Evolutionary conservation across 73 alveolate species (phyloP).

Genomic region (Blepharisma japonicum): DNA sequence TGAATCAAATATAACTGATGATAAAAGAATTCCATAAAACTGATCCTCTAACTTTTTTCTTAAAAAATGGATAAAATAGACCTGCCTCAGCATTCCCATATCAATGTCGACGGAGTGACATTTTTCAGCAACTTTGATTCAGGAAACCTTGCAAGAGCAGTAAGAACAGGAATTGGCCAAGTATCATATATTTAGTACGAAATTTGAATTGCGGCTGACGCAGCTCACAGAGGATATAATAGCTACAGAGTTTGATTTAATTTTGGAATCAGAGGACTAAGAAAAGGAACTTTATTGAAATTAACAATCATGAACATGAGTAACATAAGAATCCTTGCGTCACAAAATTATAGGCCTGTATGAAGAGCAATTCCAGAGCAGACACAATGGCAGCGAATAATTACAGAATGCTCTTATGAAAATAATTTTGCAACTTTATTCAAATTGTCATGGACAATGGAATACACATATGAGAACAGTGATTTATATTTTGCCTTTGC

Average conservation of each 20-base stretch:
- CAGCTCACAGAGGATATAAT: background rate
- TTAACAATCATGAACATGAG: slow-evolving; percentile 12
- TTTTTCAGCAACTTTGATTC: slow-evolving; percentile 44
- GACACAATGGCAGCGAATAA: slow-evolving; percentile 27
- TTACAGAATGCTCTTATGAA: slow-evolving; percentile 21
- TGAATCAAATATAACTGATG: too few relatives aligned
- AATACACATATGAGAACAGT: background rate
- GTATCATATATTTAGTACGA: slow-evolving; percentile 2
- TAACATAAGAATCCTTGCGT: background rate
- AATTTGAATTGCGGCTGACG: slow-evolving; percentile 33
- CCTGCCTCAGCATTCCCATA: too few relatives aligned
- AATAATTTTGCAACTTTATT: background rate
- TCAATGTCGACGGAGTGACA: too few relatives aligned
- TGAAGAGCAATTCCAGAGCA: slow-evolving; percentile 12
- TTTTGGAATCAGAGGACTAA: slow-evolving; percentile 18
- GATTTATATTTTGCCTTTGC: slow-evolving; percentile 25
- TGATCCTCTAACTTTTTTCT: too few relatives aligned
- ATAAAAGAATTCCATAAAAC: too few relatives aligned
- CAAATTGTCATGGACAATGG: background rate
- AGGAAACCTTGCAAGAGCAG: slow-evolving; percentile 35
- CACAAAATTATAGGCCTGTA: background rate
- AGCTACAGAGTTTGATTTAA: slow-evolving; percentile 10
- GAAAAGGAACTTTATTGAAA: slow-evolving; percentile 16
- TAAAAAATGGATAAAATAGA: too few relatives aligned
- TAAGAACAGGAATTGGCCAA: background rate